Evolutionary conservation across 139 green algal genomes (phyloP), one percentile per base, ranked within the genome.

Genomic region (Edaphochlamys debaryana): DNA sequence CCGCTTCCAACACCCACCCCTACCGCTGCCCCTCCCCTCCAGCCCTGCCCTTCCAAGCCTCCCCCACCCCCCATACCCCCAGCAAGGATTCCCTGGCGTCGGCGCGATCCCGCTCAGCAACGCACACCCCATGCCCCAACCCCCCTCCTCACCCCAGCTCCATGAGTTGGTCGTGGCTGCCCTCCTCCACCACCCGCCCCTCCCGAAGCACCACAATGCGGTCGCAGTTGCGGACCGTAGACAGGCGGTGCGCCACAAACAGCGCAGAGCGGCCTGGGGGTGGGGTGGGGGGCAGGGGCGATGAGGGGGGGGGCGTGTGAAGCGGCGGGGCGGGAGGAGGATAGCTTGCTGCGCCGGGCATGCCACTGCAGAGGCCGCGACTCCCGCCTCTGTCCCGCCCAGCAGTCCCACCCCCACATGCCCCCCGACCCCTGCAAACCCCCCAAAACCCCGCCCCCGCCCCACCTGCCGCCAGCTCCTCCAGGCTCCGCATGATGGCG

Each of bases 221-320:
- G 86, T 98, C 92, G 79, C 92, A 98, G 36, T 87, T 80, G 67
- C 89, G 88, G 2, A 98, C 85, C 0, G 96, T 99, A 54, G 87
- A 95, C 74, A 99, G 89, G 17, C 97, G 89, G 89, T 99, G 97
- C 4, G 97, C 96, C n/a, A 99, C 95, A 90, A 98, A 98, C 5
- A 99, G 81, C 34, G 87, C 93, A 6, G 96, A 99, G 56, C 96
- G 90, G 22, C 94, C 93, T 80, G 58, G 4, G 27, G 50, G 27
- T 22, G 19, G 48, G n/a, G 69, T 41, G 34, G 64, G 52, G 34
- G n/a, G n/a, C n/a, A n/a, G n/a, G n/a, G n/a, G n/a, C n/a, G n/a
- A n/a, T n/a, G n/a, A n/a, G n/a, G n/a, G n/a, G n/a, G n/a, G n/a
- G 27, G 60, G 3, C 42, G 42, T 11, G 54, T 30, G 1, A 36